Base-by-base conservation (phyloP, 257 asterid species). In the Ehretia macrophylla region DNA sequence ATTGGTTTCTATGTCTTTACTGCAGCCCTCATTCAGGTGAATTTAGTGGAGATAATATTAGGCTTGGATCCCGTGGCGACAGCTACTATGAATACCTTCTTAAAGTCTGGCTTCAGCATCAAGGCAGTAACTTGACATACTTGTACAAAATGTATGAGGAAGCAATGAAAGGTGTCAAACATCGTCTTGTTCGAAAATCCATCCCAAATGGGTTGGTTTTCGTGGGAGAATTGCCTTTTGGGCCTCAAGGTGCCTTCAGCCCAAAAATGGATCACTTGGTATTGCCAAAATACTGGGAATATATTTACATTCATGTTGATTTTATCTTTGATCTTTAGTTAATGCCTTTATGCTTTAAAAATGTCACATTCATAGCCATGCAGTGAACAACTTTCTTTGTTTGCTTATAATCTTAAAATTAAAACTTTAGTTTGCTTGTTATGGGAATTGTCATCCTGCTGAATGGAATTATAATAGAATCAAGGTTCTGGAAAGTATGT, bases 201-300 rank as follows among this genome's bases (percentile, higher is more conserved):
- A 78, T 68, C 58, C 99, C 97, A 53, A 93, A 76, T 68, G 94
- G 80, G 46, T 82, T 93, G 89, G 86, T 85, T 66, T 89, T 86
- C 74, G 86, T 89, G 5, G 97, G 97, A 68, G 99, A 93, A 76
- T 68, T 93, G 75, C 99, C 99, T 32, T 62, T 73, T 75, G 99
- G 97, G 57, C 68, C 74, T 65, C 56, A 77, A 50, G 89, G 94
- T 37, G 73, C 67, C 55, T 82, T 89, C 77, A 86, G 95, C 72
- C 97, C 99, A 11, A 89, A 93, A 78, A 93, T 93, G 99, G 99
- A 93, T 81, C 99, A 93, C 81, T 82, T 89, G 81, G 99, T 93
- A 81, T 11, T 69, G 85, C 64, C 62, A 11, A 62, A 49, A 17
- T n/a, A 10, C 35, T 27, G 35, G 35, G 35, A 27, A 27, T 49